Evolutionary conservation across 192 early-diverging fungal genomes (phyloP).

Genomic region (Chytriomyces confervae): DNA sequence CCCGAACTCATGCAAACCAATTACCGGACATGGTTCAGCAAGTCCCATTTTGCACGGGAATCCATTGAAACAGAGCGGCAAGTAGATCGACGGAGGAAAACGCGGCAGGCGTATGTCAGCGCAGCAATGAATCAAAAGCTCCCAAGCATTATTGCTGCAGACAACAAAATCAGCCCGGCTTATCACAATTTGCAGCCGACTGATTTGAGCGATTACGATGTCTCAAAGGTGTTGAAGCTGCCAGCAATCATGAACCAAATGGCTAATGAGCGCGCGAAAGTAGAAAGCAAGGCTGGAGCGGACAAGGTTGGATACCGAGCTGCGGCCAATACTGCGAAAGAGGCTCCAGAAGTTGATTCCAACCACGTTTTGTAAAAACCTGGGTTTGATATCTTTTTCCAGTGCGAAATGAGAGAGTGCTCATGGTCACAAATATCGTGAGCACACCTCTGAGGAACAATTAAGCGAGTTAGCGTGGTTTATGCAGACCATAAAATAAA

Average conservation of each 20-base stretch:
- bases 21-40: conserved; percentile 44
- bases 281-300: not conserved
- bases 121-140: not conserved
- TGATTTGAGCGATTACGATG: not conserved
- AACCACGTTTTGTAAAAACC: not conserved
- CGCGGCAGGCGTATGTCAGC: not conserved
- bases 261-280: not conserved
- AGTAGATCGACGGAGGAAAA: not conserved
- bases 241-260: not conserved
- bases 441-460: too few relatives aligned
- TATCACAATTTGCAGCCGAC: conserved; percentile 20
- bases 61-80: conserved; percentile 8
- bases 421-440: too few relatives aligned
- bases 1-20: conserved; percentile 28
- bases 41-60: conserved; percentile 34
- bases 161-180: not conserved
- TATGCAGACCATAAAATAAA: too few relatives aligned
- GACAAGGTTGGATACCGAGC: not conserved
- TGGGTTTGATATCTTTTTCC: too few relatives aligned
- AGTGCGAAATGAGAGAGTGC: too few relatives aligned
- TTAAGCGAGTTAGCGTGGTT: too few relatives aligned
- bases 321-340: conserved; percentile 3
- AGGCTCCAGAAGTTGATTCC: not conserved
- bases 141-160: not conserved
- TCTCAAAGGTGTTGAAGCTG: not conserved